phyloP scores from a whole-genome alignment of 192 early-diverging fungal genomes.

The Nowakowskiella sp. region DNA sequence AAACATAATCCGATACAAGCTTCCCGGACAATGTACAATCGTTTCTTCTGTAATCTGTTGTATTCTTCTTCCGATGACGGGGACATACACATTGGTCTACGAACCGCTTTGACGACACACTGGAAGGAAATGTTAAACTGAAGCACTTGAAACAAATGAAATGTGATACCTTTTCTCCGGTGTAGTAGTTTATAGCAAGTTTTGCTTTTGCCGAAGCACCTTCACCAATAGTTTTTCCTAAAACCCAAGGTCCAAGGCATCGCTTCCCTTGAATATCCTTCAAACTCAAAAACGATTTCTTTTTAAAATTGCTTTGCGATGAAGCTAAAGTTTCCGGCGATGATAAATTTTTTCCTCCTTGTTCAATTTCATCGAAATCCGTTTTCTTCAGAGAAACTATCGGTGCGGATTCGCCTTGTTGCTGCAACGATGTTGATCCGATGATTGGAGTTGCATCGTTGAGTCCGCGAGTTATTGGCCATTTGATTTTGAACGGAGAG shows the following conservation, averaged over 20 bases:
- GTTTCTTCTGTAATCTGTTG: constrained; percentile 22
- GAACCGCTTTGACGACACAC: constrained; percentile 34
- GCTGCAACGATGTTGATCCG: too few species aligned
- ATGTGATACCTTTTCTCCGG: constrained; percentile 20
- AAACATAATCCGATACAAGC: constrained; percentile 22
- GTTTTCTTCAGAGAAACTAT: too few species aligned
- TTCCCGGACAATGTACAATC: constrained; percentile 35
- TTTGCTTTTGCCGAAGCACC: constrained; percentile 29
- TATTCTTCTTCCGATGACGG: neutral
- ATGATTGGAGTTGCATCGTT: too few species aligned
- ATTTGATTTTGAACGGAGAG: too few species aligned
- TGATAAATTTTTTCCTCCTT: too few species aligned
- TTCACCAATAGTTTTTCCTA: constrained; percentile 31
- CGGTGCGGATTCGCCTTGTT: too few species aligned
- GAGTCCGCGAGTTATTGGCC: too few species aligned
- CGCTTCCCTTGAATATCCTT: too few species aligned
- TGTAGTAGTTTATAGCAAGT: constrained; percentile 19
- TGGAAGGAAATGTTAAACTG: neutral
- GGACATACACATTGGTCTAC: constrained; percentile 9
- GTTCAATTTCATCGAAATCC: too few species aligned
- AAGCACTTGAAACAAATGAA: neutral
- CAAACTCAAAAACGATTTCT: too few species aligned
- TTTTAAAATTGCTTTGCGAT: too few species aligned
- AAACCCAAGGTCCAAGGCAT: constrained; percentile 21
- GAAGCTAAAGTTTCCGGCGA: too few species aligned